Evolutionary conservation across 2,329 filamentous ascomycete genomes (phyloP).

Genomic region (Fusarium vanettenii): DNA sequence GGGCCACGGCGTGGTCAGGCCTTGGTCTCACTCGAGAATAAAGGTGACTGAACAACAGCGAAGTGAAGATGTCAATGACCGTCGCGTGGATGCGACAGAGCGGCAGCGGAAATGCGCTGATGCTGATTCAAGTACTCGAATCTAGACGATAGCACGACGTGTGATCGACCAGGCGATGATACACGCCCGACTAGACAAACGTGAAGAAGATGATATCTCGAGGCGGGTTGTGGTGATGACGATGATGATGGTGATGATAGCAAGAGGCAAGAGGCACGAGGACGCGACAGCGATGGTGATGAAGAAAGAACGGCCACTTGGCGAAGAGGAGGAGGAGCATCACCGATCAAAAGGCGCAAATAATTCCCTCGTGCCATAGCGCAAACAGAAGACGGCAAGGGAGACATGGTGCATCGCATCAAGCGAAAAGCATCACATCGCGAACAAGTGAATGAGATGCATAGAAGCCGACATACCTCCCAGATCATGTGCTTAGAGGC

Average conservation of each 20-base stretch:
- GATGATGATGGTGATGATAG: slow-evolving; percentile 15
- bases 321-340: slow-evolving; percentile 16
- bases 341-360: slow-evolving; percentile 4
- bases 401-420: slow-evolving; percentile 6
- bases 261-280: slow-evolving; percentile 9
- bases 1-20: neutral
- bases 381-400: neutral
- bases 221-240: neutral
- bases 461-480: slow-evolving; percentile 54
- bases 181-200: neutral
- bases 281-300: slow-evolving; percentile 12
- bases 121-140: slow-evolving; percentile 42
- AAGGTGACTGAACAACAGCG: slow-evolving; percentile 16
- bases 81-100: slow-evolving; percentile 6
- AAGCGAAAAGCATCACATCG: slow-evolving; percentile 35
- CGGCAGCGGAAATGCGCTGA: slow-evolving; percentile 7
- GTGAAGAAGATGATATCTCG: slow-evolving; percentile 6
- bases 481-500: slow-evolving; percentile 57
- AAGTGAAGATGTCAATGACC: slow-evolving; percentile 23
- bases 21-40: slow-evolving; percentile 27
- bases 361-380: slow-evolving; percentile 1
- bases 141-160: slow-evolving; percentile 10
- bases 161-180: neutral
- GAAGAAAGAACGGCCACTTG: slow-evolving; percentile 27
- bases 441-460: slow-evolving; percentile 38